Base-by-base conservation (phyloP, 2,329 filamentous ascomycete species). In the Aspergillus pseudotamarii region DNA sequence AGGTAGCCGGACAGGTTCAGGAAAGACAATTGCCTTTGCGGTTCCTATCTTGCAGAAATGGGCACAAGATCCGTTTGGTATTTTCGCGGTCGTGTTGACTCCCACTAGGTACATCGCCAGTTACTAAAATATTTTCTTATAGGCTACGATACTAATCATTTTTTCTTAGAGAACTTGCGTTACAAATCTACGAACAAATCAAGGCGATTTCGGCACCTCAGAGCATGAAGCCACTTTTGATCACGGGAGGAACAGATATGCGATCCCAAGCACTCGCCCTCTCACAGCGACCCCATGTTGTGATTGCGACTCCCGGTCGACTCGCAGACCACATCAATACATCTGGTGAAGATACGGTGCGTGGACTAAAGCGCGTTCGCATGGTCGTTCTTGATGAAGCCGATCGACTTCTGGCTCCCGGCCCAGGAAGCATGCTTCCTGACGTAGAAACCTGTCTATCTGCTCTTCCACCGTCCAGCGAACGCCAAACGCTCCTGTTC, bases 171-270 rank as follows among this genome's bases (percentile, higher is more conserved):
- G 95, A 99, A 81, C 86, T 99, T 63, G 95, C 95, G 4, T 86
- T 98, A 26, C 95, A 99, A 76, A 97, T 99, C 57, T 96, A 90
- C 76, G 95, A 99, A 80, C 95, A 99, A 78, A 90, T 98, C 81
- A 93, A 93, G 74, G 95, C 95, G 16, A 93, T 99, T 60, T 94
- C 93, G 3, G 89, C 93, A 4, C 91, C 92, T 0, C 93, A 97
- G 72, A 91, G 89, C 61, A 86, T 99, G 69, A 97, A 97, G 77
- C 89, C 91, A 4, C 84, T 94, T 51, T 85, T 99, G n/a, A 86
- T 99, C 48, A 98, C 93, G 1, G 95, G 95, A 57, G 95, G 95
- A 43, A 88, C 91, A 34, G 94, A 99, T 75, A 97, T 98, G 92
- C 88, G 93, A 57, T 82, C 89, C 16, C 95, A 99, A 79, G 94